Evolutionary conservation across 2,329 filamentous ascomycete genomes (phyloP), one percentile per base, ranked within the genome.

Genomic region (Alternaria gaisen): DNA sequence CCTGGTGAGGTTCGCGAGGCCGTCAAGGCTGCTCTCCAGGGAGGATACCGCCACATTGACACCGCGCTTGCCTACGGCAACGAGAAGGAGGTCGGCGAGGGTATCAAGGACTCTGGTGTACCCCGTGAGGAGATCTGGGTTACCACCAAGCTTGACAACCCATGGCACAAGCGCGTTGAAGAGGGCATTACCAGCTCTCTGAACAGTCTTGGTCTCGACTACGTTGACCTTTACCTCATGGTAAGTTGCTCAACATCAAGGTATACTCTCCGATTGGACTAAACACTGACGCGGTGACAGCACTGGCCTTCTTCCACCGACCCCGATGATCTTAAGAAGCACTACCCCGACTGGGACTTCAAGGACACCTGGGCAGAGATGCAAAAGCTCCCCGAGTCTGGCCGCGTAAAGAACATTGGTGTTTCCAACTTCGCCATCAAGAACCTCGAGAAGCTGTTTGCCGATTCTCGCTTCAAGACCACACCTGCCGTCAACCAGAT

Each of bases 351-450:
- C 82, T 94, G 92, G 91, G 86, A 92, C 81, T 94, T 91, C 79
- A 84, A 91, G 71, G 88, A 95, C 80, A 95, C 92, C 26, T 96
- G 86, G 86, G 82, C 84, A 62, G 88, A 89, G 81, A 83, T 91
- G 84, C 87, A 91, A 80, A 90, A 90, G 83, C 83, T 92, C 47
- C 81, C 87, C 24, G 86, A 80, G 11, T 88, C 86, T 44, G 89
- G 89, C 77, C 91, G 92, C 80, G 91, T 91, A 53, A 86, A 85
- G 80, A 92, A 92, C 83, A 93, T 94, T 76, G 92, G 92, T 71
- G 90, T 95, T 58, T 93, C 91, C 79, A 96, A 96, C 85, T 95
- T 96, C 78, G 90, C 85, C 65, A 92, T 94, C 77, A 87, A 83
- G 79, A 91, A 95, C 80, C 83, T 95, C 38, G 90, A 94, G 84